These are phyloP conservation scores for Butyriboletus loyo DNA, from an alignment of 768 basidiomycete genomes.

Conservation along the genomic window DNA sequence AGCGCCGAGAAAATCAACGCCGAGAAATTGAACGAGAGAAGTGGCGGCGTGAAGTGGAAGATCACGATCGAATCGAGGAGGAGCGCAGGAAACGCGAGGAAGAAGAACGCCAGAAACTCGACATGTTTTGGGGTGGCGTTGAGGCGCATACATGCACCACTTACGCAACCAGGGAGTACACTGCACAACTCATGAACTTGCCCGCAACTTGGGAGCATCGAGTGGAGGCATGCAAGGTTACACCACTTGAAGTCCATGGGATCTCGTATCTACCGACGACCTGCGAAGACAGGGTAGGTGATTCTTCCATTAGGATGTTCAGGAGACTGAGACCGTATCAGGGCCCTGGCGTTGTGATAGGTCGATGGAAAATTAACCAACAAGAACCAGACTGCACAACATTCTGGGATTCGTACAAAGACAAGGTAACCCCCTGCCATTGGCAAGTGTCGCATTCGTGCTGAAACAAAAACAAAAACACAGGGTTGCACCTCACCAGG, in stretches of 20 bases:
- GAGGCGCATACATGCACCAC: constrained; percentile 23
- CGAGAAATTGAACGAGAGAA: constrained; percentile 5
- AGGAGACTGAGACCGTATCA: background rate
- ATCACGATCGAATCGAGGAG: constrained; percentile 13
- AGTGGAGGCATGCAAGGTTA: constrained; percentile 27
- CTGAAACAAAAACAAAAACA: too few relatives aligned
- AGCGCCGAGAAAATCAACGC: constrained; percentile 6
- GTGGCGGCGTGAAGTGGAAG: constrained; percentile 21
- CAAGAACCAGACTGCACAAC: constrained; percentile 29
- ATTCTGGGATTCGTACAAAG: constrained; percentile 23
- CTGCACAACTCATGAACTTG: constrained; percentile 27
- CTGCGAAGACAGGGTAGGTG: constrained; percentile 21
- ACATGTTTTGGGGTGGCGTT: constrained; percentile 22
- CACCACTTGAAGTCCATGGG: constrained; percentile 24
- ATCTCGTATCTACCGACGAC: constrained; percentile 13
- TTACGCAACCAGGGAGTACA: constrained; percentile 28
- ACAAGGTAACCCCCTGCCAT: constrained; percentile 18
- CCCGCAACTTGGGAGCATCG: constrained; percentile 21
- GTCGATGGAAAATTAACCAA: constrained; percentile 26
- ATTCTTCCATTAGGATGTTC: constrained; percentile 5
- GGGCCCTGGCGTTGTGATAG: constrained; percentile 14
- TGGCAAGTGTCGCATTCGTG: background rate
- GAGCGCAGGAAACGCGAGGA: constrained; percentile 19
- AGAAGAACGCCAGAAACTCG: constrained; percentile 26
- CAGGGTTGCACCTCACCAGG: constrained; percentile 26